Percentiles rank a stretch among this genome's conserved stretches.
These are phyloP conservation scores for Chenopodium album DNA, from an alignment of 148 eudicot species.

Conservation along the genomic window DNA sequence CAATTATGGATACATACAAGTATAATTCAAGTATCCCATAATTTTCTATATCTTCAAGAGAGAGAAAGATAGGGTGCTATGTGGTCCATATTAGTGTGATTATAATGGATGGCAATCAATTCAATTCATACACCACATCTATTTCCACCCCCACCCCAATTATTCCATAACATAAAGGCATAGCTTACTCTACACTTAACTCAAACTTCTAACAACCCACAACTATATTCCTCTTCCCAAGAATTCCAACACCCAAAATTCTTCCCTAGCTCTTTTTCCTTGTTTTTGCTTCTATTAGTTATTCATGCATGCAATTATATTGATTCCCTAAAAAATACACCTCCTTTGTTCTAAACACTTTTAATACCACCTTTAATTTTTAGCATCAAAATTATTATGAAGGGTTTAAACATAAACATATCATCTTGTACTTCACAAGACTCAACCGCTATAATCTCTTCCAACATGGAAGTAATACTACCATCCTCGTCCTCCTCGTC, in stretches of 20 bases:
- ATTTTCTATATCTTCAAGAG: not conserved
- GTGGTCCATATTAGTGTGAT: not conserved
- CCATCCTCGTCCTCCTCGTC: constrained; percentile 3
- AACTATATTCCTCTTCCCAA: not conserved
- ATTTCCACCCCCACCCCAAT: not conserved
- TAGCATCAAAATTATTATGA: not conserved
- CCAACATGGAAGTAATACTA: constrained; percentile 25
- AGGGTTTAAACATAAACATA: constrained; percentile 23
- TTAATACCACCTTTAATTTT: not conserved
- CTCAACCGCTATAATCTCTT: constrained; percentile 22
- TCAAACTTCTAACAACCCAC: not conserved
- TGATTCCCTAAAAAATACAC: not conserved
- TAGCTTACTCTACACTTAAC: not conserved
- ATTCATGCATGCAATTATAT: not conserved
- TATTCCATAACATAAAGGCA: constrained; percentile 4
- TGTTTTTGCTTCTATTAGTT: not conserved
- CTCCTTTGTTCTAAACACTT: not conserved
- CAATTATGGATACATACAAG: too few species aligned
- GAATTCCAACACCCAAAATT: not conserved
- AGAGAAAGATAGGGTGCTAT: not conserved
- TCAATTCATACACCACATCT: not conserved
- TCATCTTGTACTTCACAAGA: constrained; percentile 30
- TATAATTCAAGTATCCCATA: not conserved
- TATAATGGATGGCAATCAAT: not conserved
- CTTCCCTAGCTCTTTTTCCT: not conserved